Evolutionary conservation across 2,329 filamentous ascomycete genomes (phyloP), one percentile per base, ranked within the genome.

Genomic region (Torrubiellomyces zombiae): DNA sequence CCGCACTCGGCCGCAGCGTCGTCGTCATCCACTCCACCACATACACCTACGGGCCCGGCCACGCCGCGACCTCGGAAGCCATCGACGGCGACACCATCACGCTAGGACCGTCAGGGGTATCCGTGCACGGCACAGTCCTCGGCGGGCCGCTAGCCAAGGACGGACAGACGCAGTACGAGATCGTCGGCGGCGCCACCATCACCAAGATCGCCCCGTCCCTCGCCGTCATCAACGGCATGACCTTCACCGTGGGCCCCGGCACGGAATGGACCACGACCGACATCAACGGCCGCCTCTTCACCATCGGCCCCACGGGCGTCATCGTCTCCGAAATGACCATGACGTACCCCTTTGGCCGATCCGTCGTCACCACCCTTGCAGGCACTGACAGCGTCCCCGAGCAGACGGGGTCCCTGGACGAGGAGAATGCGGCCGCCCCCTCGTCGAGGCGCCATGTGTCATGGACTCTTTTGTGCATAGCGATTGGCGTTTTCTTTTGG

Each of bases 161-260:
- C 2, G 43, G 39, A 2, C 48, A 47, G 9, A 60, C 55, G 1
- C 44, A 48, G 3, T 56, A 51, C 36, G 57, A 56, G 21, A 53
- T 66, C 28, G 52, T 63, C 7, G 63, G 63, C 25, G 63, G 63
- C 8, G 61, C 55, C 10, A 65, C 63, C 3, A 47, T 67, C 26
- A 63, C 59, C 10, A 52, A 59, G 35, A 36, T 66, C 7, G 56
- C 54, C n/a, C 43, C 56, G 1, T 59, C 54, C 3, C 44, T 56
- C 9, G 53, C 63, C 2, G 52, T 71, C 15, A 48, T 75, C 24
- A 47, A 51, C 18, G 58, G 57, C 17, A 45, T 45, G 3, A 66
- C 58, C 0, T 68, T 65, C 35, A 62, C 56, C 2, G 43, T 71
- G 24, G 63, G 63, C 0, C 50, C 58, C 1, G 51, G 49, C 8